Conservation (phyloP, 129 eudicot genomes). For the Ambrosia artemisiifolia region DNA sequence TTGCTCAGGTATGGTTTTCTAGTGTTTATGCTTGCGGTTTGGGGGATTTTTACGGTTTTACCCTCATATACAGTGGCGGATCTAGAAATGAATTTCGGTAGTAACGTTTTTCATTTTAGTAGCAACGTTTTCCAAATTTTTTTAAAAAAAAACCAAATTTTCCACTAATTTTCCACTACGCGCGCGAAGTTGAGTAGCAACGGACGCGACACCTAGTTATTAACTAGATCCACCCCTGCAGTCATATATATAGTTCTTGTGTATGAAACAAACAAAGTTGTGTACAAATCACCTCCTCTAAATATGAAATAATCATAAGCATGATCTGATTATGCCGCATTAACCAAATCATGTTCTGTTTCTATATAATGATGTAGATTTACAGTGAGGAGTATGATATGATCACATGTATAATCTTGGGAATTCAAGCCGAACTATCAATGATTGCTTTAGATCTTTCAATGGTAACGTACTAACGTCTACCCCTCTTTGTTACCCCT, state of each 20-base stretch:
- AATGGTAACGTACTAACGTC: constrained; percentile 72
- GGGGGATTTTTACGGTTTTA: too few relatives aligned
- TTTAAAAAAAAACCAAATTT: too few relatives aligned
- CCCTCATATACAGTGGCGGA: too few relatives aligned
- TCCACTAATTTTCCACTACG: too few relatives aligned
- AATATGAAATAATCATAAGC: not conserved
- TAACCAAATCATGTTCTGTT: not conserved
- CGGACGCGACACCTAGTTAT: too few relatives aligned
- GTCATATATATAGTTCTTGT: not conserved
- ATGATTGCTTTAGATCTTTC: constrained; percentile 74
- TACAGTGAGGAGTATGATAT: constrained; percentile 71
- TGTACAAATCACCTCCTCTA: not conserved
- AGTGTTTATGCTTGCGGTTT: not conserved
- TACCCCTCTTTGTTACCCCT: not conserved
- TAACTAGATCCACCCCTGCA: too few relatives aligned
- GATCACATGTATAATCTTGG: constrained; percentile 60
- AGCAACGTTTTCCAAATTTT: too few relatives aligned
- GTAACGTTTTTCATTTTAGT: too few relatives aligned
- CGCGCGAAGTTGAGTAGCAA: too few relatives aligned
- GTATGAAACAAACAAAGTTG: not conserved
- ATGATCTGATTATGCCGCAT: not conserved
- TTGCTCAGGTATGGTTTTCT: constrained; percentile 61
- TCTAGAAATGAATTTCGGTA: too few relatives aligned
- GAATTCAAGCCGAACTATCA: constrained; percentile 76
- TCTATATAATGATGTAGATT: constrained; percentile 47